Percentiles rank a stretch among this genome's conserved stretches.
These are phyloP conservation scores for Oropetium thomaeum DNA, from an alignment of 176 grass and related monocot species.

Conservation along the genomic window DNA sequence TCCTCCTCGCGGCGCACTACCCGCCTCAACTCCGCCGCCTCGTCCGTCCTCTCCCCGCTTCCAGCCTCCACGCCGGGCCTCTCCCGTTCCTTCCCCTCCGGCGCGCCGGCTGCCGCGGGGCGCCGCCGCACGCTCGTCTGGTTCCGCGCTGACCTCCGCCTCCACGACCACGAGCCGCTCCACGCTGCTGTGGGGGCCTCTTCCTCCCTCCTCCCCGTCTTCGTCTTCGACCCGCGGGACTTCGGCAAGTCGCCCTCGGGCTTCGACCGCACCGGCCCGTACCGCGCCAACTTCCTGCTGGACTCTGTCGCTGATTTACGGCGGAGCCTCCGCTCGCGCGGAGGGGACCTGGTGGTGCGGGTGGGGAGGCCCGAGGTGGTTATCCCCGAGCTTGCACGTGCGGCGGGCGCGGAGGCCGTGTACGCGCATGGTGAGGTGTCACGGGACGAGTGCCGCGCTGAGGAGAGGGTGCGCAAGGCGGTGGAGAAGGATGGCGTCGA, in stretches of 20 bases:
- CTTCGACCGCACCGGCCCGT: conserved; percentile 65
- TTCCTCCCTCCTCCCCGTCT: conserved; percentile 74
- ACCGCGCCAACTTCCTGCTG: conserved; percentile 69
- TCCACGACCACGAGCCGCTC: conserved; percentile 77
- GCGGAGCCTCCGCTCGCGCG: conserved; percentile 51
- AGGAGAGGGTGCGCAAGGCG: conserved; percentile 71
- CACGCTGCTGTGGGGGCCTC: conserved; percentile 45
- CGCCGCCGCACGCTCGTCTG: conserved; percentile 77
- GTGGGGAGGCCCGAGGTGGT: conserved; percentile 80
- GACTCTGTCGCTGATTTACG: conserved; percentile 90
- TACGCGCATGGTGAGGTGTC: conserved; percentile 89
- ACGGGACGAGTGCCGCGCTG: conserved; percentile 62
- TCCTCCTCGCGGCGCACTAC: conserved; percentile 30
- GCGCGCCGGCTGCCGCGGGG: conserved; percentile 41
- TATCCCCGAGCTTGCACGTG: conserved; percentile 68
- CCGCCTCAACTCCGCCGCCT: conserved; percentile 39
- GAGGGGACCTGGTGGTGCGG: conserved; percentile 78
- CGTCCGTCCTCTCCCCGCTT: conserved; percentile 56
- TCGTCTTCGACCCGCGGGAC: conserved; percentile 77
- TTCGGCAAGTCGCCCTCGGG: conserved; percentile 61
- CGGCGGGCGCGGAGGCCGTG: conserved; percentile 60
- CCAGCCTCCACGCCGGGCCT: conserved; percentile 39
- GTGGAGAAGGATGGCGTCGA: conserved; percentile 84
- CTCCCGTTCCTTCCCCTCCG: conserved; percentile 43
- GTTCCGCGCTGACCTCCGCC: conserved; percentile 80